phyloP scores from a whole-genome alignment of 2,329 filamentous ascomycete species.

The Pseudogymnoascus sp. region DNA sequence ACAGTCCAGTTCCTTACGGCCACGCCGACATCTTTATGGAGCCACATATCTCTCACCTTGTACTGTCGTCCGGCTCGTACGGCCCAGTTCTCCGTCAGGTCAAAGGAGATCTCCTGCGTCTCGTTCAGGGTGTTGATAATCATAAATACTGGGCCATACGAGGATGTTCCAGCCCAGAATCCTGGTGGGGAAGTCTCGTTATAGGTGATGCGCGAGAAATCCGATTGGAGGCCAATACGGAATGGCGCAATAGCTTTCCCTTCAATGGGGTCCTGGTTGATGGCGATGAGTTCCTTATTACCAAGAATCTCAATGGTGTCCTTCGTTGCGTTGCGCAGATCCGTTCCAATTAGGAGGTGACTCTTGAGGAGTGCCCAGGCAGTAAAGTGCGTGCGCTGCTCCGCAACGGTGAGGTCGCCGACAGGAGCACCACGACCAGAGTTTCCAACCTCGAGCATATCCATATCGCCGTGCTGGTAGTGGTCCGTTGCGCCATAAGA shows the following conservation, averaged over 20 bases:
- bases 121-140: conserved; percentile 24
- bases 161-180: conserved; percentile 26
- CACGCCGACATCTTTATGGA: conserved; percentile 20
- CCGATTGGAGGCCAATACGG: conserved; percentile 21
- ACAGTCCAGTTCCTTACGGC: conserved; percentile 24
- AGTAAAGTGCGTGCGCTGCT: conserved; percentile 32
- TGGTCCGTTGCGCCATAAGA: neutral
- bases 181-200: conserved; percentile 19
- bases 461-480: conserved; percentile 9
- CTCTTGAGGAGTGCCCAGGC: conserved; percentile 34
- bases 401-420: conserved; percentile 24
- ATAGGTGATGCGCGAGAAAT: conserved; percentile 21
- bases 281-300: conserved; percentile 25
- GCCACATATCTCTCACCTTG: conserved; percentile 26
- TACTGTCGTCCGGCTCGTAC: conserved; percentile 24
- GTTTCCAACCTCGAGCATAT: conserved; percentile 26
- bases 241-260: conserved; percentile 23
- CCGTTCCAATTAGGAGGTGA: conserved; percentile 12
- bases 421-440: conserved; percentile 26
- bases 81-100: conserved; percentile 26
- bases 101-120: conserved; percentile 21
- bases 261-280: conserved; percentile 26
- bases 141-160: conserved; percentile 27
- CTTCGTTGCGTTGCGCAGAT: conserved; percentile 19
- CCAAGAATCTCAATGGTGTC: conserved; percentile 22